A percentile compares a stretch with the other conserved stretches of the same genome.
phyloP scores from a whole-genome alignment of 139 green algal genomes.

The Astrephomene gubernaculifera region DNA sequence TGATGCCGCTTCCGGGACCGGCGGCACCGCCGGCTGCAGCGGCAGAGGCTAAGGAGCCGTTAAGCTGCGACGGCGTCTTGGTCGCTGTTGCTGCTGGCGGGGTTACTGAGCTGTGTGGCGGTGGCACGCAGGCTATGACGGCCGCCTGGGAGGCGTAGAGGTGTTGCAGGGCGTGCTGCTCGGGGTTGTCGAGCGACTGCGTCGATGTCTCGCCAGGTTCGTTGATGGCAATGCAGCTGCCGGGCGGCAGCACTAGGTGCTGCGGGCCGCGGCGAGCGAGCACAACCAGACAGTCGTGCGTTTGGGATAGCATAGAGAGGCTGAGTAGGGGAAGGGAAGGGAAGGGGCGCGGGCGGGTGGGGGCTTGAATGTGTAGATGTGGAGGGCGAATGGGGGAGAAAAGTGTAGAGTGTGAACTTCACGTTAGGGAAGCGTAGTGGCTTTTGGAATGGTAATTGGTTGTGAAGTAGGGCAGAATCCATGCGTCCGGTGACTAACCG shows the following conservation, averaged over 20 bases:
- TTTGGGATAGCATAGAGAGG: slow-evolving; percentile 20
- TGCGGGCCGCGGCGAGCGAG: slow-evolving; percentile 33
- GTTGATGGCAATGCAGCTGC: slow-evolving; percentile 32
- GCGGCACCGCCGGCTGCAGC: background rate
- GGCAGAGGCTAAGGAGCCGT: background rate
- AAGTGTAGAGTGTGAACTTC: too few species aligned
- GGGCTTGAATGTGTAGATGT: too few species aligned
- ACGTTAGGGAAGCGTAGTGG: too few species aligned
- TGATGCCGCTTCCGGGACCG: background rate
- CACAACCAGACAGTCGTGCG: slow-evolving; percentile 35
- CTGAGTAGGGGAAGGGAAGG: background rate
- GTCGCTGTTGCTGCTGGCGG: too few species aligned
- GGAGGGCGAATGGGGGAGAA: too few species aligned
- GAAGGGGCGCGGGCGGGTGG: too few species aligned
- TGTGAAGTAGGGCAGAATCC: too few species aligned
- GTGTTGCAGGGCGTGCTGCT: slow-evolving; percentile 36
- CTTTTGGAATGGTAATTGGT: too few species aligned
- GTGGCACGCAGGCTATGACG: background rate
- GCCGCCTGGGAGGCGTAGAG: slow-evolving; percentile 21
- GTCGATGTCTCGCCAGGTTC: slow-evolving; percentile 14
- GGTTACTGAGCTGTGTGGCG: too few species aligned
- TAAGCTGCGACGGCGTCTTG: too few species aligned
- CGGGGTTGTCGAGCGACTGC: slow-evolving; percentile 22
- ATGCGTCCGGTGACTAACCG: too few species aligned
- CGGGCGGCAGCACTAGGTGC: slow-evolving; percentile 35